These are phyloP conservation scores for Galerina marginata DNA, from an alignment of 768 basidiomycete species.

Conservation along the genomic window DNA sequence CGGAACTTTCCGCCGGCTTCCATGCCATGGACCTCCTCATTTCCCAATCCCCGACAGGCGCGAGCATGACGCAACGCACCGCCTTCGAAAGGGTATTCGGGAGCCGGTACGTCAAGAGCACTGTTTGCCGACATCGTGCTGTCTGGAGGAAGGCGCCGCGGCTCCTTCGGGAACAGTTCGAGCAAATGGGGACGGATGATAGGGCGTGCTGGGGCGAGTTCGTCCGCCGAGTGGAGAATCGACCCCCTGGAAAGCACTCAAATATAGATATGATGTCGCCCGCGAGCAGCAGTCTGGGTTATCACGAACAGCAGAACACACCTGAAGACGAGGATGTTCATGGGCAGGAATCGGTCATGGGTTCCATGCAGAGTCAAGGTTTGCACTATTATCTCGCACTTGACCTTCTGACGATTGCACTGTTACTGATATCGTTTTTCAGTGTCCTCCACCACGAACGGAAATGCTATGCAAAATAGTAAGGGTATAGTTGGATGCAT, in stretches of 20 bases:
- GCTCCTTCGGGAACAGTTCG: slow-evolving; percentile 53
- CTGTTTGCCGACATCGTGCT: slow-evolving; percentile 73
- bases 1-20: slow-evolving; percentile 67
- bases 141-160: slow-evolving; percentile 65
- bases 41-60: slow-evolving; percentile 39
- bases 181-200: slow-evolving; percentile 59
- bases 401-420: background rate
- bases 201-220: slow-evolving; percentile 74
- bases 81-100: slow-evolving; percentile 77
- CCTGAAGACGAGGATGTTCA: slow-evolving; percentile 25
- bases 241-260: slow-evolving; percentile 36
- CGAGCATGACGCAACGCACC: slow-evolving; percentile 61
- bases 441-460: slow-evolving; percentile 19
- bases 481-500: background rate
- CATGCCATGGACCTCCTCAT: slow-evolving; percentile 51
- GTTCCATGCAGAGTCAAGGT: slow-evolving; percentile 35
- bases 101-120: slow-evolving; percentile 74
- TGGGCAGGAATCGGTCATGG: slow-evolving; percentile 29
- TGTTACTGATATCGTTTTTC: background rate
- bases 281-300: slow-evolving; percentile 14
- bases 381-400: background rate
- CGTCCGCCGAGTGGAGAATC: slow-evolving; percentile 64
- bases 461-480: slow-evolving; percentile 23
- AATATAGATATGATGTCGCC: slow-evolving; percentile 22
- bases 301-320: slow-evolving; percentile 23